These are phyloP conservation scores for Penicillium daleae DNA, from an alignment of 495 filamentous ascomycete genomes.

Conservation along the genomic window DNA sequence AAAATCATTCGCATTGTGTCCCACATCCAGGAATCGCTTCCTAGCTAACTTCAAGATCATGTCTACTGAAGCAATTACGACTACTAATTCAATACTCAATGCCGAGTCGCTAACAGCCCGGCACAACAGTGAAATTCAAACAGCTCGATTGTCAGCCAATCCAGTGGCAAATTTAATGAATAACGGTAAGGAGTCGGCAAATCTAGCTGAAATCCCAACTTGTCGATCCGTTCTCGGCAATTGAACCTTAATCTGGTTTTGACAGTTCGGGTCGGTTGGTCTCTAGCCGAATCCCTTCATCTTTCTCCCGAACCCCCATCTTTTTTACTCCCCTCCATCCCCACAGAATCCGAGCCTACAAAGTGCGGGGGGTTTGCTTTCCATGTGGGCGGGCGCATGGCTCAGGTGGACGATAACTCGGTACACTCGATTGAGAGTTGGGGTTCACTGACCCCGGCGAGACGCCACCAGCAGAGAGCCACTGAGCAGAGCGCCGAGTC, in stretches of 20 bases:
- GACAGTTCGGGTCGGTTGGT: background rate
- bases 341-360: background rate
- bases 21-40: too few relatives aligned
- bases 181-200: background rate
- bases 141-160: background rate
- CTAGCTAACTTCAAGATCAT: background rate
- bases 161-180: background rate
- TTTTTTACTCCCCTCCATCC: background rate
- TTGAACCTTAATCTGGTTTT: background rate
- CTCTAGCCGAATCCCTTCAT: background rate
- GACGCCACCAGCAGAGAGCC: background rate
- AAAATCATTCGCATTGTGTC: background rate
- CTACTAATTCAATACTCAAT: background rate
- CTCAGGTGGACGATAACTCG: background rate
- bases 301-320: too few relatives aligned
- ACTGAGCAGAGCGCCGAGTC: background rate
- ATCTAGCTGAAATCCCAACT: background rate
- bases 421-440: background rate
- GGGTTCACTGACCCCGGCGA: background rate
- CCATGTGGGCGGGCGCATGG: slow-evolving; percentile 2
- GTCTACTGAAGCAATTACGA: background rate
- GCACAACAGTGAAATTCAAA: background rate
- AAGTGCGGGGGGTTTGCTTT: slow-evolving; percentile 8
- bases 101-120: background rate
- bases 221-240: background rate